Evolutionary conservation across 768 basidiomycete species (phyloP).

Genomic region (Phylloporus scabripes): DNA sequence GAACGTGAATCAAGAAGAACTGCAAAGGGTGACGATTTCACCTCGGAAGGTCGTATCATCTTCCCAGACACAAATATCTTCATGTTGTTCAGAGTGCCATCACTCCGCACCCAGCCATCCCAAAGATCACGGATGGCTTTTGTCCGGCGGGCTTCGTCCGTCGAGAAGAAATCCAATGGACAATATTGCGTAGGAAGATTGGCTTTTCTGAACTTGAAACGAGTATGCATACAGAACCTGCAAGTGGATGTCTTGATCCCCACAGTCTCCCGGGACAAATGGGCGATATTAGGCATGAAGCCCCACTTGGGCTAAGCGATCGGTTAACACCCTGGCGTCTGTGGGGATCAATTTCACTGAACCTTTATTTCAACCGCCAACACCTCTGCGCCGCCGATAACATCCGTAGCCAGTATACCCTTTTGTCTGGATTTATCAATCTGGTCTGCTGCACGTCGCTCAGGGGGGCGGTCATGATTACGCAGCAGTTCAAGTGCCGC

Average conservation of each 20-base stretch:
- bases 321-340: constrained; percentile 1
- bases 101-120: constrained; percentile 61
- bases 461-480: constrained; percentile 49
- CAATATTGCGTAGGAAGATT: constrained; percentile 54
- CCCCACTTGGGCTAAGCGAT: constrained; percentile 89
- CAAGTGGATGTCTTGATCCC: constrained; percentile 66
- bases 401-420: constrained; percentile 75
- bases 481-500: constrained; percentile 42
- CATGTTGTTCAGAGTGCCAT: constrained; percentile 74
- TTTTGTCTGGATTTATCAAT: constrained; percentile 53
- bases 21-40: constrained; percentile 28
- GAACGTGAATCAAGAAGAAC: constrained; percentile 3
- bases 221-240: constrained; percentile 87
- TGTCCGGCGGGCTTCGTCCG: constrained; percentile 51
- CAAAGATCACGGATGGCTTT: constrained; percentile 67
- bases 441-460: constrained; percentile 48
- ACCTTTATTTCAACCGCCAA: constrained; percentile 93
- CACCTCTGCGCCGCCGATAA: constrained; percentile 53
- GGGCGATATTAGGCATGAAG: constrained; percentile 64
- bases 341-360: constrained; percentile 8
- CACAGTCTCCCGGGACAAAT: constrained; percentile 56
- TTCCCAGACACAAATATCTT: constrained; percentile 70
- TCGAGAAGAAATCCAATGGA: constrained; percentile 87
- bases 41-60: constrained; percentile 52
- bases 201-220: constrained; percentile 38